Base-by-base conservation (phyloP, 1,139 yeast species). In the Hemisphaericaspora lyxosophila region DNA sequence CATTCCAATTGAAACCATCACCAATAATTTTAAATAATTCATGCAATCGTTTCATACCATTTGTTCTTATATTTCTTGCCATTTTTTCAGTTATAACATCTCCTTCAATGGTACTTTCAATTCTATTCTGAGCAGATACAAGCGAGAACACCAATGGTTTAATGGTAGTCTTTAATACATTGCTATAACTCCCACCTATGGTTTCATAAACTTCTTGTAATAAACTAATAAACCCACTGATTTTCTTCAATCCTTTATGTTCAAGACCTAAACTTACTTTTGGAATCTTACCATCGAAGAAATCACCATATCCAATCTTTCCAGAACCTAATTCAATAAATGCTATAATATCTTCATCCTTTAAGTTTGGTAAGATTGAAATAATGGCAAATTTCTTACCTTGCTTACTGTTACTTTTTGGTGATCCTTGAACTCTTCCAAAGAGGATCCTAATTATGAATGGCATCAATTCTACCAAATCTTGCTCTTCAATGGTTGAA, bases 371-470 rank as follows among this genome's bases (percentile, higher is more conserved):
- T 37, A 92, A 62, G 2, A 85, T 71, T 14, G 84, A 72, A 12
- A 92, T 69, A 4, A 89, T 88, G 2, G 97, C 92, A 54, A 74
- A 74, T 49, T 88, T 85, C 49, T 86, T 75, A 17, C 90, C 82
- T 43, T 78, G 75, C 51, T 85, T 85, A 35, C 82, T 78, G 43
- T 88, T 88, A 57, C 83, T 79, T 45, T 57, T 66, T 4, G 71
- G 56, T 4, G 66, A 50, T 13, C 75, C 74, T 60, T 87, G 95
- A 7, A 89, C 88, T 46, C 95, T 73, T 5, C 98, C 98, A 60
- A 84, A 92, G 25, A 94, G 64, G 19, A 94, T 83, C 46, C 97
- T 69, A 34, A 90, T 61, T 4, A 89, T 75, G 33, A 86, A 57
- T 1, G 95, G 94, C 75, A 89, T 76, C 5, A 92, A 70, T 0